phyloP scores from a whole-genome alignment of 495 filamentous ascomycete genomes.

The Penicillium soppii region DNA sequence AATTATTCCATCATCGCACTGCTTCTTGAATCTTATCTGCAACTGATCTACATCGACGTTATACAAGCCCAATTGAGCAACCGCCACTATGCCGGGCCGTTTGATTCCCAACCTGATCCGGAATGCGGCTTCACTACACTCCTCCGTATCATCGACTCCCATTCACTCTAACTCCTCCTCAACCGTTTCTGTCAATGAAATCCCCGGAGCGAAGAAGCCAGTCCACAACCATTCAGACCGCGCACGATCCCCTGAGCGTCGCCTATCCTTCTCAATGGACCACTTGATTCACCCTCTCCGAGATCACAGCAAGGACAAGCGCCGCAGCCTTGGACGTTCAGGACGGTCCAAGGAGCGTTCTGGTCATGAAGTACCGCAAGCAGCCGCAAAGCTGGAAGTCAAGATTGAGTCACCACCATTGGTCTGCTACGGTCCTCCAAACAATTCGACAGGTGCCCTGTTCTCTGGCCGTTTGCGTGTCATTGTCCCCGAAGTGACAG shows the following conservation, averaged over 20 bases:
- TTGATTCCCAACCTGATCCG: conserved; percentile 47
- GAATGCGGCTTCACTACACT: conserved; percentile 37
- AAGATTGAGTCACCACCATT: conserved; percentile 87
- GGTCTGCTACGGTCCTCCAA: conserved; percentile 74
- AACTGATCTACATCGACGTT: too few species aligned
- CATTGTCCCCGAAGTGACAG: conserved; percentile 57
- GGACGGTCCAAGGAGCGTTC: conserved; percentile 43
- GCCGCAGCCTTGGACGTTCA: conserved; percentile 33
- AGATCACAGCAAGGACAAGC: conserved; percentile 46
- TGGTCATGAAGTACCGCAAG: conserved; percentile 22
- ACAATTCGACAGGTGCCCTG: conserved; percentile 79
- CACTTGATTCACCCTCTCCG: conserved; percentile 47
- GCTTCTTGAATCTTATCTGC: too few species aligned
- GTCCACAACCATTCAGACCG: conserved; percentile 27
- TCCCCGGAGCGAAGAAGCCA: conserved; percentile 34
- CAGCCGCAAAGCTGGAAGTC: conserved; percentile 65
- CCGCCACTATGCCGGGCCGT: conserved; percentile 45
- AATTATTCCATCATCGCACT: conserved; percentile 29
- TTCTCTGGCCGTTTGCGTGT: conserved; percentile 82
- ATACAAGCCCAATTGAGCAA: conserved; percentile 6
- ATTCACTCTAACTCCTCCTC: conserved; percentile 42
- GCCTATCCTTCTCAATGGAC: conserved; percentile 45
- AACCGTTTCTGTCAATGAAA: conserved; percentile 45
- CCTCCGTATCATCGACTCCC: conserved; percentile 35
- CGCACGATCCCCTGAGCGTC: conserved; percentile 42